Conservation (phyloP, 2,329 filamentous ascomycete genomes). For the Parastagonospora nodorum region DNA sequence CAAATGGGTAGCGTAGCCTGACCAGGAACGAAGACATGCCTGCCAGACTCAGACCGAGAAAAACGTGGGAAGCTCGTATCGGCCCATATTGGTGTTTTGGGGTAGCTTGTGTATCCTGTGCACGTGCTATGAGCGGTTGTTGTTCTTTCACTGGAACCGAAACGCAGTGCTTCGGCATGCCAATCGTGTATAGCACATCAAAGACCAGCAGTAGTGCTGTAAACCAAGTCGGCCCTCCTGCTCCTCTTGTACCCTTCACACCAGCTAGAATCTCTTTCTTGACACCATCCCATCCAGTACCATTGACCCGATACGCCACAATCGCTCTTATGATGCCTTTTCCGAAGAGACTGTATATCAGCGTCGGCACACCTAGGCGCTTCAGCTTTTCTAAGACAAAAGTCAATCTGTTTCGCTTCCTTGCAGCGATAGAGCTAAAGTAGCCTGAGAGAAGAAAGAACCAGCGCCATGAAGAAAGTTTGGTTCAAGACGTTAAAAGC, state of each 20-base stretch:
- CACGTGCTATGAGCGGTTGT: no score
- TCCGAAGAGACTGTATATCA: conserved; percentile 12
- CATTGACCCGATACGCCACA: conserved; percentile 2
- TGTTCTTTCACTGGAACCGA: no score
- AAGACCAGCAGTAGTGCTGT: conserved; percentile 21
- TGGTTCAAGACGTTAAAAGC: conserved; percentile 24
- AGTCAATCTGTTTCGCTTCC: not conserved
- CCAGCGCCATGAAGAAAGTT: conserved; percentile 26
- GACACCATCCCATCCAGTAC: not conserved
- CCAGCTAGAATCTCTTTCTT: conserved; percentile 1
- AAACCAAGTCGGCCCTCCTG: conserved; percentile 26
- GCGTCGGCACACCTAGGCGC: conserved; percentile 20
- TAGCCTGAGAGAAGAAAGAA: conserved; percentile 29
- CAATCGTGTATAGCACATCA: conserved; percentile 11
- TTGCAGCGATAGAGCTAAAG: conserved; percentile 16
- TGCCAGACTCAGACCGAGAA: not conserved
- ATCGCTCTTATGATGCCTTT: conserved; percentile 2
- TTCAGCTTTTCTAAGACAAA: conserved; percentile 19
- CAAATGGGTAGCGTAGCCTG: conserved; percentile 12
- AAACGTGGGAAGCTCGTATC: not conserved
- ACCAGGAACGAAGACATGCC: conserved; percentile 10
- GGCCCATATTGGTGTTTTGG: no score
- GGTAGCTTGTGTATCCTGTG: no score
- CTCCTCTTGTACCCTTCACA: conserved; percentile 11
- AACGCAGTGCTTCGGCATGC: not conserved